Evolutionary conservation across 1,284 basidiomycete species (phyloP).

Genomic region (Trichosporon sp.): DNA sequence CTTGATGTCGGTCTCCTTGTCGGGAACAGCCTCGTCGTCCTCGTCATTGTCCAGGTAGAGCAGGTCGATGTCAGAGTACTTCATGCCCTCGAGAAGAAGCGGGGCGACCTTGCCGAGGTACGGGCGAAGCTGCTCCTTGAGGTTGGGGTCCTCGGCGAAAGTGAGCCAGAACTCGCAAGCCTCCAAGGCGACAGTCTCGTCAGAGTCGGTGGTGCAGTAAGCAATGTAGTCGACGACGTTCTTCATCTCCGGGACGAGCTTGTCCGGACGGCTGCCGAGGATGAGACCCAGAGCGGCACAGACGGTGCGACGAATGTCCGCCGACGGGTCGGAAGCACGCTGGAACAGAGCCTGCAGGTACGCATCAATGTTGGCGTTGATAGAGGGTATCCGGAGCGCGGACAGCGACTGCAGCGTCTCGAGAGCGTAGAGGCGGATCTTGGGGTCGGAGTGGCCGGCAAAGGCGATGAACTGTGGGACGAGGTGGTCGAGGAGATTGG

Average conservation of each 20-base stretch:
- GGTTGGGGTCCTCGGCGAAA: slow-evolving; percentile 88
- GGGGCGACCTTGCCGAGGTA: slow-evolving; percentile 84
- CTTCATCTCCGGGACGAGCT: slow-evolving; percentile 90
- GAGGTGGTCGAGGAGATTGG: slow-evolving; percentile 83
- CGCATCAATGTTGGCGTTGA: slow-evolving; percentile 81
- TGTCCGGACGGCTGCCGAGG: slow-evolving; percentile 86
- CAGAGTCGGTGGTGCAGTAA: slow-evolving; percentile 93
- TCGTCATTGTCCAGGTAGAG: slow-evolving; percentile 90
- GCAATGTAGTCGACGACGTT: slow-evolving; percentile 99
- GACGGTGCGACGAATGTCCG: slow-evolving; percentile 89
- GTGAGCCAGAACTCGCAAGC: slow-evolving; percentile 99
- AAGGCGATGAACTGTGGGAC: slow-evolving; percentile 88
- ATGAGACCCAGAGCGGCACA: slow-evolving; percentile 93
- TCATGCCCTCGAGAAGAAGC: slow-evolving; percentile 91
- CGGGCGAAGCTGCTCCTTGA: slow-evolving; percentile 76
- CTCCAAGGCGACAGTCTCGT: slow-evolving; percentile 89
- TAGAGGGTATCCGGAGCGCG: slow-evolving; percentile 71
- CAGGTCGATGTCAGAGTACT: slow-evolving; percentile 95
- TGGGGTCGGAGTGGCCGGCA: slow-evolving; percentile 63
- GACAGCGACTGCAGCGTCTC: slow-evolving; percentile 92
- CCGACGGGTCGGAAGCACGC: slow-evolving; percentile 84
- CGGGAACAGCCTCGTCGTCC: slow-evolving; percentile 75
- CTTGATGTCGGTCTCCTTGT: slow-evolving; percentile 92
- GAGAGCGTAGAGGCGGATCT: slow-evolving; percentile 87
- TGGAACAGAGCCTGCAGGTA: slow-evolving; percentile 93